Evolutionary conservation across 352 stramenopile species (phyloP).

Genomic region (Phytopythium montanum): DNA sequence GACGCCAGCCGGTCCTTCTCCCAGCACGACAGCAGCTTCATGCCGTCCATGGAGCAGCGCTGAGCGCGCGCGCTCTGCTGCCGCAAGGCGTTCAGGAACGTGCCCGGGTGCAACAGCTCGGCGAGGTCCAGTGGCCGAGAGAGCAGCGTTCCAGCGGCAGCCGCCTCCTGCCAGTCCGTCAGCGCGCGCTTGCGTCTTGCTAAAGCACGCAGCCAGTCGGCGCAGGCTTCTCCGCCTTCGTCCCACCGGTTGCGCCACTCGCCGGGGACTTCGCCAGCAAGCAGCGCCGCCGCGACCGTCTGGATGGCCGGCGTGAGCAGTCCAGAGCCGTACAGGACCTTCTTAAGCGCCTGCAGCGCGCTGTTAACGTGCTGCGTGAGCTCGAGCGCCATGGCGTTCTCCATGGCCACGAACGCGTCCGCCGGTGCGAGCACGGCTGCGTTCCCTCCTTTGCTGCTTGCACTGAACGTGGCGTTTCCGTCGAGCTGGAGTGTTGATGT

Average conservation of each 20-base stretch:
- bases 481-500: constrained; percentile 61
- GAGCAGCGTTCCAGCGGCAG: constrained; percentile 60
- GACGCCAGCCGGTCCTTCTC: constrained; percentile 58
- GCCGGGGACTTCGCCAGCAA: constrained; percentile 63
- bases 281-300: constrained; percentile 62
- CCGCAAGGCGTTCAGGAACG: constrained; percentile 93
- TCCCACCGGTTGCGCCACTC: constrained; percentile 87
- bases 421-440: constrained; percentile 62
- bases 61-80: constrained; percentile 88
- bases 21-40: constrained; percentile 90
- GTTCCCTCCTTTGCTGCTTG: constrained; percentile 28
- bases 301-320: constrained; percentile 90
- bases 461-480: constrained; percentile 5
- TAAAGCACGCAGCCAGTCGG: constrained; percentile 78
- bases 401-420: constrained; percentile 88
- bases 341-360: constrained; percentile 74
- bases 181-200: constrained; percentile 83
- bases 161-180: constrained; percentile 76
- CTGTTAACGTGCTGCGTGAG: constrained; percentile 70
- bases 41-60: constrained; percentile 86
- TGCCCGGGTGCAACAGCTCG: constrained; percentile 91
- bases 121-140: constrained; percentile 79
- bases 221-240: constrained; percentile 67
- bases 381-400: constrained; percentile 82
- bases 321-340: constrained; percentile 90